These are phyloP conservation scores for Alternaria brassicae DNA, from an alignment of 2,329 filamentous ascomycete genomes.

Conservation along the genomic window DNA sequence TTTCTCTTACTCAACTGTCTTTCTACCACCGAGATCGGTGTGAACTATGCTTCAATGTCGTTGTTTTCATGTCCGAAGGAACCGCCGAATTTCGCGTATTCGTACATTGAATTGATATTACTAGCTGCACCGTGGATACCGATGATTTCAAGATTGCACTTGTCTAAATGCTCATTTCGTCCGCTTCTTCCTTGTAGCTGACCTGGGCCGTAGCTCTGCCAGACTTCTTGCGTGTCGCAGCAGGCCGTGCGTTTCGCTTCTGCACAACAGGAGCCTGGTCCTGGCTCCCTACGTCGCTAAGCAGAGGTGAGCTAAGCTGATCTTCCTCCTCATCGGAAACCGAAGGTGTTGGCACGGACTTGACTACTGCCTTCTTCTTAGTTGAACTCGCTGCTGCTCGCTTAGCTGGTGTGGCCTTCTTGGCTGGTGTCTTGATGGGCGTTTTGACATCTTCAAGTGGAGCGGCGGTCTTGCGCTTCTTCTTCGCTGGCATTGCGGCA, in stretches of 20 bases:
- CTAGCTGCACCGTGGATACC: neutral
- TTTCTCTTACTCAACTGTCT: constrained; percentile 2
- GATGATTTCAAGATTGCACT: neutral
- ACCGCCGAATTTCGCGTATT: constrained; percentile 6
- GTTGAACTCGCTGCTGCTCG: constrained; percentile 30
- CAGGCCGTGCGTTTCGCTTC: constrained; percentile 34
- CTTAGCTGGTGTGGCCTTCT: constrained; percentile 43
- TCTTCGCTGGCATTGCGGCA: constrained; percentile 38
- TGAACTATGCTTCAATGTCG: neutral
- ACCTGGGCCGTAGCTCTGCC: constrained; percentile 34
- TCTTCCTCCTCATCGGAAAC: constrained; percentile 49
- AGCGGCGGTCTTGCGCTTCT: constrained; percentile 40
- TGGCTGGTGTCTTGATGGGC: constrained; percentile 48
- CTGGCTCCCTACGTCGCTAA: constrained; percentile 51
- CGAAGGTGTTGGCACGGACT: constrained; percentile 54
- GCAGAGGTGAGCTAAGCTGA: constrained; percentile 43
- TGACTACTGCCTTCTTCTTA: constrained; percentile 49
- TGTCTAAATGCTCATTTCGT: constrained; percentile 35
- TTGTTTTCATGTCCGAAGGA: constrained; percentile 8
- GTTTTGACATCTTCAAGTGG: constrained; percentile 46
- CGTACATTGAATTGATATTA: neutral
- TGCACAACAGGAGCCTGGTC: constrained; percentile 30
- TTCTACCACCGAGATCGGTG: constrained; percentile 1
- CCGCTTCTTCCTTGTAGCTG: constrained; percentile 46
- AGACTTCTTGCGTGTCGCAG: constrained; percentile 37